Evolutionary conservation across 768 basidiomycete genomes (phyloP), one percentile per base, ranked within the genome.

Genomic region (Naganishia randhawae): DNA sequence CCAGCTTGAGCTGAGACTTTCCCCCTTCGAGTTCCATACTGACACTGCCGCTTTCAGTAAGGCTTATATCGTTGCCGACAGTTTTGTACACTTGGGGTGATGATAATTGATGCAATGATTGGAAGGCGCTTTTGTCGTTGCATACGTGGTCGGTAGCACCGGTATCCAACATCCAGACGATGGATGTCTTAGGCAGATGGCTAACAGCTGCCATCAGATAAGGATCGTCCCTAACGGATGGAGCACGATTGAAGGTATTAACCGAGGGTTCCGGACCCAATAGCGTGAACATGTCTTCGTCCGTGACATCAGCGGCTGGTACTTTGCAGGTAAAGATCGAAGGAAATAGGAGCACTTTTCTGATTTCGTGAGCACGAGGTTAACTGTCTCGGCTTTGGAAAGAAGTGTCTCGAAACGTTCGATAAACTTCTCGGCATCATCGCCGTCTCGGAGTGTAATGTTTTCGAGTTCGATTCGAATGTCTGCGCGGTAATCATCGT

Each of bases 341-440:
- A 53, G 22, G 32, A 53, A 53, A 22, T 53, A 53, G 7, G 51
- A 29, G 51, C 51, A 53, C 32, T 33, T 53, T 22, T 53, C 51
- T 25, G 25, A 27, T 14, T 53, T 22, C 3, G 19, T 53, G 11
- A 53, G 27, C 51, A 13, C 27, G 27, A 53, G 32, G 32, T 33
- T 53, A 14, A 33, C 51, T 33, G 51, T 29, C 27, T 53, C 51
- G 25, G 51, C 51, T 48, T 48, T n/a, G n/a, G 42, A 13, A 48
- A 48, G 14, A 53, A 53, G 4, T 16, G 51, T 53, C 27, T 41
- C 32, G 51, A 53, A 53, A 35, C 14, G 41, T 19, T 63, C 61
- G 37, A 63, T 41, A 39, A 63, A 63, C 37, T 63, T 63, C 37
- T 29, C 61, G 10, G 35, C 37, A 41, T 63, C 61, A 39, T 63